Evolutionary conservation across 257 asterid species (phyloP), one percentile per base, ranked within the genome.

Genomic region (Rhazya stricta): DNA sequence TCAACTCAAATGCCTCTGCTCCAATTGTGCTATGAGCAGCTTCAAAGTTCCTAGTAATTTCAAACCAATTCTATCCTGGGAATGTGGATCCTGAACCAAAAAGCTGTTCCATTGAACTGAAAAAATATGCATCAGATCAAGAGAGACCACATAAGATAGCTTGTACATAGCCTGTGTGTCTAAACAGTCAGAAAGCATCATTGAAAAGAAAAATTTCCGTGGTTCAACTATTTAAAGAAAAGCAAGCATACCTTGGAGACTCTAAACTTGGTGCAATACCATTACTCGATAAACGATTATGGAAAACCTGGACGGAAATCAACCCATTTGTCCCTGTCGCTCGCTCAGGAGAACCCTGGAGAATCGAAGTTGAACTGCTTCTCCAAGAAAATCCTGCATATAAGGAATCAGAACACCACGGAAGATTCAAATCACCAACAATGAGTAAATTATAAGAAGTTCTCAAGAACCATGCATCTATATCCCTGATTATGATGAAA

Each of bases 301-400:
- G 19, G 23, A 37, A 75, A 62, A 78, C 78, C 77, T 77, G 81
- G 18, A 72, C 50, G 46, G 83, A 81, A 46, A 74, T 65, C 58
- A 77, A 60, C 58, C 78, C 81, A 6, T 43, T 73, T 30, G 81
- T 68, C 67, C 58, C 77, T 58, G 82, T 83, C 66, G 88, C 82
- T 51, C 84, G 92, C 80, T 76, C 79, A 36, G 92, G 92, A 58
- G 91, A 86, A 69, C 67, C 88, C 1, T 69, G 29, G 18, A 77
- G 58, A 21, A 27, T 67, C 68, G 71, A 19, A 71, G 43, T 70
- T 9, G 86, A 67, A 73, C 81, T 72, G 67, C n/a, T 77, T 80
- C 76, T 77, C 27, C 83, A 82, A 81, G 82, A 76, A 69, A 85
- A 69, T 75, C 88, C 91, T 87, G 78, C 53, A 78, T 27, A 68